Evolutionary conservation across 148 eudicot genomes (phyloP).

Genomic region (Agrostemma githago): DNA sequence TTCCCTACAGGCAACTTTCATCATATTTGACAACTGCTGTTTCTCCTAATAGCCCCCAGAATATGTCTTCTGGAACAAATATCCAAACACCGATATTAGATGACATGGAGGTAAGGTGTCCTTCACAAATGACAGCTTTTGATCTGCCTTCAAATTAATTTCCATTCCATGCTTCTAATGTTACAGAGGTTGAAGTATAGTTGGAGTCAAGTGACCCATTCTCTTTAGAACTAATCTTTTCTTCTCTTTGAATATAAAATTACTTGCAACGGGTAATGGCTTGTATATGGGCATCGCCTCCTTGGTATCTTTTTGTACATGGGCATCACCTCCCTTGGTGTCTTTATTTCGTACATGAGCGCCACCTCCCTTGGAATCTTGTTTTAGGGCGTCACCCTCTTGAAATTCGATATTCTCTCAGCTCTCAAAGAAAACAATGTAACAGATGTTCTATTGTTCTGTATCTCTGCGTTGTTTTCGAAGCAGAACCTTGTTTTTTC

Average conservation of each 20-base stretch:
- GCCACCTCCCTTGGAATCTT: not conserved
- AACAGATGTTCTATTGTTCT: not conserved
- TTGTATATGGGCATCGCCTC: not conserved
- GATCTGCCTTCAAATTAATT: not conserved
- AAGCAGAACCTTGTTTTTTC: not conserved
- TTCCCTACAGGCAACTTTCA: constrained; percentile 52
- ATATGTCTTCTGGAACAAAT: constrained; percentile 35
- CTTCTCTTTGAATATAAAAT: not conserved
- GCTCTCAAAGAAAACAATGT: not conserved
- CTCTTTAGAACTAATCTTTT: constrained; percentile 10
- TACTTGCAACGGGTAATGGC: too few relatives aligned
- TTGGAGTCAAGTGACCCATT: not conserved
- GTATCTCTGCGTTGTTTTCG: not conserved
- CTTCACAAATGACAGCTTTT: not conserved
- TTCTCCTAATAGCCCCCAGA: constrained; percentile 32
- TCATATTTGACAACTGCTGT: constrained; percentile 49
- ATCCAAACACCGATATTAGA: constrained; percentile 29
- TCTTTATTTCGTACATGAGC: not conserved
- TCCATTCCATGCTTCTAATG: not conserved
- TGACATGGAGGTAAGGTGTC: constrained; percentile 48
- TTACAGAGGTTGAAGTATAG: not conserved
- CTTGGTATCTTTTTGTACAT: not conserved
- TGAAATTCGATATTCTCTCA: too few relatives aligned
- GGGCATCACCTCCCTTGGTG: not conserved
- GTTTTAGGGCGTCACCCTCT: too few relatives aligned